Evolutionary conservation across 176 grass and related monocot genomes (phyloP).

Genomic region (Otatea glauca): DNA sequence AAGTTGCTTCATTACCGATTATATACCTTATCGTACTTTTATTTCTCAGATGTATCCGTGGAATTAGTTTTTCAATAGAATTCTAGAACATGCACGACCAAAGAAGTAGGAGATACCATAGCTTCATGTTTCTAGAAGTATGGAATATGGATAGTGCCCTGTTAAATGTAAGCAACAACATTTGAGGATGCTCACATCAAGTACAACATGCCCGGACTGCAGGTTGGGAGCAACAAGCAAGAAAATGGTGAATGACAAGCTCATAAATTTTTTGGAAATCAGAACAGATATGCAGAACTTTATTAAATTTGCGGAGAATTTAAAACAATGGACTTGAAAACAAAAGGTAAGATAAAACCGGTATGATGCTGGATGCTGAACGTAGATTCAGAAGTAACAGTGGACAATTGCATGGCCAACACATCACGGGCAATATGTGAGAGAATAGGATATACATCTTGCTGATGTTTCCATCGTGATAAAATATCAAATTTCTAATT

Average conservation of each 20-base stretch:
- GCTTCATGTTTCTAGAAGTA: neutral
- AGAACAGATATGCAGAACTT: conserved; percentile 15
- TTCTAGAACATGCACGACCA: conserved; percentile 22
- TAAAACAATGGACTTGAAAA: neutral
- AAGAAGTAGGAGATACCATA: conserved; percentile 1
- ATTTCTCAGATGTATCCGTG: conserved; percentile 9
- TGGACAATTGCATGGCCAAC: no score
- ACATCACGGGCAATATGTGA: no score
- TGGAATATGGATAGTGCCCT: neutral
- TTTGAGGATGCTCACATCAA: conserved; percentile 63
- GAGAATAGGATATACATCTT: no score
- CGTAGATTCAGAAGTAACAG: no score
- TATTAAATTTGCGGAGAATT: conserved; percentile 20
- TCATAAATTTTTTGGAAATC: conserved; percentile 86
- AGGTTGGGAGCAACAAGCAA: conserved; percentile 96
- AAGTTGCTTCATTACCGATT: neutral
- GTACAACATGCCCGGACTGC: conserved; percentile 83
- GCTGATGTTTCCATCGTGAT: no score
- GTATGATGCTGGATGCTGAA: neutral
- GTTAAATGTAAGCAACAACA: conserved; percentile 36
- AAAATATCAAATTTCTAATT: no score
- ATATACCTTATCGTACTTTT: conserved; percentile 22
- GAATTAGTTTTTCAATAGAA: conserved; percentile 39
- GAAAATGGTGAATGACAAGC: conserved; percentile 81
- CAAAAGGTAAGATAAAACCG: neutral